Conservation (phyloP, 495 filamentous ascomycete species). For the Tuber microsphaerosporum region DNA sequence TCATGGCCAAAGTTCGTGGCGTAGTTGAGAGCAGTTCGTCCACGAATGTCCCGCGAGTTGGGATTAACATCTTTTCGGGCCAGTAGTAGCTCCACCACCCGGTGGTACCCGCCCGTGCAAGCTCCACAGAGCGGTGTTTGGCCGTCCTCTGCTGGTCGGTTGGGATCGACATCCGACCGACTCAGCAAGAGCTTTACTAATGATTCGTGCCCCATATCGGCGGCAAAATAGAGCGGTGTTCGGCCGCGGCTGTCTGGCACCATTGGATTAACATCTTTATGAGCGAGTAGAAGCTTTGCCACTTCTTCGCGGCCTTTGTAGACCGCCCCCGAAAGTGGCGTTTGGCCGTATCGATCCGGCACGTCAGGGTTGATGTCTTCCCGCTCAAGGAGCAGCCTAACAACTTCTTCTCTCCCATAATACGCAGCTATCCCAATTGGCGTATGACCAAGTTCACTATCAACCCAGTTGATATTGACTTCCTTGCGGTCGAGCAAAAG, state of each 20-base stretch:
- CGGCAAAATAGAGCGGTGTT: constrained; percentile 1
- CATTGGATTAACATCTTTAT: background rate
- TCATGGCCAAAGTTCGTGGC: background rate
- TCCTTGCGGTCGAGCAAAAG: constrained; percentile 18
- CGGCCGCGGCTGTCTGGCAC: background rate
- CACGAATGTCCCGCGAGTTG: background rate
- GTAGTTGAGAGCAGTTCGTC: background rate
- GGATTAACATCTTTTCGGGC: background rate
- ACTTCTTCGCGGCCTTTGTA: background rate
- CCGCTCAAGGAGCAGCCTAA: constrained; percentile 17
- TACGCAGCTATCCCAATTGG: constrained; percentile 26
- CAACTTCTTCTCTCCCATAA: constrained; percentile 21
- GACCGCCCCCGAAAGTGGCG: constrained; percentile 1
- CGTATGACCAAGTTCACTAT: constrained; percentile 16
- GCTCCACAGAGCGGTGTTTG: background rate
- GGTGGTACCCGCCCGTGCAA: background rate
- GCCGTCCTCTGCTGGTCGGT: background rate
- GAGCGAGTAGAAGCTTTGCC: background rate
- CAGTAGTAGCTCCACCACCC: background rate
- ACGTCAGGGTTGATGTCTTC: background rate
- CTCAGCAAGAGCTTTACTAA: background rate
- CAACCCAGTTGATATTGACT: constrained; percentile 22
- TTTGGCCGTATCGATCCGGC: background rate
- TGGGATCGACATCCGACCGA: background rate
- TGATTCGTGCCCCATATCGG: background rate